Evolutionary conservation across 768 basidiomycete species (phyloP).

Genomic region (Mycena polygramma): DNA sequence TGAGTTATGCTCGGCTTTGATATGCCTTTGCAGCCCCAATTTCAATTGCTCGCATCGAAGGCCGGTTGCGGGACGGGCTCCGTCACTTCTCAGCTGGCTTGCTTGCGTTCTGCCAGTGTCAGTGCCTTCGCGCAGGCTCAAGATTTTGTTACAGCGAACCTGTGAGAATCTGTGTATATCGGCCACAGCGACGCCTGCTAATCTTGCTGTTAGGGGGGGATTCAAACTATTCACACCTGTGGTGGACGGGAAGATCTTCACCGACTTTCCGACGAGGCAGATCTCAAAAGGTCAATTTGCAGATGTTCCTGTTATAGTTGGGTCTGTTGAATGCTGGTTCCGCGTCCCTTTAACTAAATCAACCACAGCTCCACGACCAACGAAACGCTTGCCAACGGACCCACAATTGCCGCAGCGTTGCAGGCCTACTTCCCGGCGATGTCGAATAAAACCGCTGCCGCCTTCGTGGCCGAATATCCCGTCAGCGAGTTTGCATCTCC

Average conservation of each 20-base stretch:
- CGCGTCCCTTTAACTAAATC: neutral
- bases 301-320: slow-evolving; percentile 69
- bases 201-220: slow-evolving; percentile 37
- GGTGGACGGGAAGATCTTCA: slow-evolving; percentile 65
- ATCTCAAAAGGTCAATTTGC: slow-evolving; percentile 61
- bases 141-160: slow-evolving; percentile 46
- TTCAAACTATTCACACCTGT: slow-evolving; percentile 68
- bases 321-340: slow-evolving; percentile 51
- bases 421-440: slow-evolving; percentile 60
- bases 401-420: slow-evolving; percentile 53
- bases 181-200: too few species aligned
- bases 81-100: slow-evolving; percentile 53
- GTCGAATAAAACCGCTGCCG: slow-evolving; percentile 52
- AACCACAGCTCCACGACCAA: slow-evolving; percentile 66
- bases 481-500: slow-evolving; percentile 57
- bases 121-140: slow-evolving; percentile 68
- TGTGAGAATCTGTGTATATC: slow-evolving; percentile 3
- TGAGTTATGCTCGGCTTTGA: neutral
- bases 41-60: slow-evolving; percentile 61
- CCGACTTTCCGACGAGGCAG: slow-evolving; percentile 62
- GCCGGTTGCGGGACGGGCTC: slow-evolving; percentile 63
- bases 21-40: slow-evolving; percentile 57
- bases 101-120: slow-evolving; percentile 63
- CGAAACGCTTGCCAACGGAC: slow-evolving; percentile 64
- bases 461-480: slow-evolving; percentile 51